These are phyloP conservation scores for Hygrophoropsis aurantiaca DNA, from an alignment of 768 basidiomycete genomes.

Conservation along the genomic window DNA sequence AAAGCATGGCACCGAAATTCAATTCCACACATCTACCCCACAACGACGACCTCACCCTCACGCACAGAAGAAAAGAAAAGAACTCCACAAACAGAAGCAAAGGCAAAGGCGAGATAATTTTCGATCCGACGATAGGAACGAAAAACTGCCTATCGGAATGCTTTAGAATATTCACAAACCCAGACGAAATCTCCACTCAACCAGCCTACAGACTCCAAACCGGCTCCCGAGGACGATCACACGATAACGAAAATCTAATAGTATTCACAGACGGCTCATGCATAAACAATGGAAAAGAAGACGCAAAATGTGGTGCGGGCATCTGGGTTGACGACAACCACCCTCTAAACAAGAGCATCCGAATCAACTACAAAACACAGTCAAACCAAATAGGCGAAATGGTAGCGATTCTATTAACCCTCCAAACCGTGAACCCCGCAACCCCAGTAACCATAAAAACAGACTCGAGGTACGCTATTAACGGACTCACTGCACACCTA, in stretches of 20 bases:
- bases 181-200: too few species aligned
- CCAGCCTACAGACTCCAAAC: too few species aligned
- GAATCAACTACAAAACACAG: slow-evolving; percentile 6
- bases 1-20: neutral
- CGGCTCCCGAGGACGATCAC: too few species aligned
- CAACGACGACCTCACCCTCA: slow-evolving; percentile 4
- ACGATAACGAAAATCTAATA: neutral
- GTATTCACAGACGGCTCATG: slow-evolving; percentile 17
- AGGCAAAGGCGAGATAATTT: neutral
- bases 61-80: slow-evolving; percentile 3
- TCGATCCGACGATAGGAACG: neutral
- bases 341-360: slow-evolving; percentile 7
- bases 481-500: slow-evolving; percentile 8
- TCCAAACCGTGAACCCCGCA: neutral
- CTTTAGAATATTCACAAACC: neutral
- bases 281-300: slow-evolving; percentile 7
- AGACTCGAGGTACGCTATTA: slow-evolving; percentile 15
- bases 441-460: slow-evolving; percentile 1
- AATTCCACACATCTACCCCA: neutral
- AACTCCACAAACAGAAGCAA: neutral
- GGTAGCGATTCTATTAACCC: slow-evolving; percentile 12
- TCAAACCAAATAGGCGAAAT: slow-evolving; percentile 20
- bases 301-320: slow-evolving; percentile 18
- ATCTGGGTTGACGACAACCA: slow-evolving; percentile 11
- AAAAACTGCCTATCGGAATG: neutral